Conservation (phyloP, 345 rosid species). For the Pseudoturritis turrita region DNA sequence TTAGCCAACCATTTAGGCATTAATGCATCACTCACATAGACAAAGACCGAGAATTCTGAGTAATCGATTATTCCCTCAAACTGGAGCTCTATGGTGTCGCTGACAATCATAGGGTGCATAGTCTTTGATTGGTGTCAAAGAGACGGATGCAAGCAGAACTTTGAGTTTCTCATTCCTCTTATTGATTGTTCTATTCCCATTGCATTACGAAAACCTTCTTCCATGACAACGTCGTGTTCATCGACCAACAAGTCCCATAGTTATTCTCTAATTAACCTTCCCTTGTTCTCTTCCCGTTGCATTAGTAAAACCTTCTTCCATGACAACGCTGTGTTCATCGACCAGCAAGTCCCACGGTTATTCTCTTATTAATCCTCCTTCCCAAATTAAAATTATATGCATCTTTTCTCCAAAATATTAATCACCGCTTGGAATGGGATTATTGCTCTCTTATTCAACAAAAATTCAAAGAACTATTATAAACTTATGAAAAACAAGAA, state of each 20-base stretch:
- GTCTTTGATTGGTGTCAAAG: slow-evolving; percentile 92
- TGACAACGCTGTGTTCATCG: slow-evolving; percentile 45
- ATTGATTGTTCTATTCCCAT: slow-evolving; percentile 90
- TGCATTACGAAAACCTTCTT: slow-evolving; percentile 97
- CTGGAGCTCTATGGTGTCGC: slow-evolving; percentile 86
- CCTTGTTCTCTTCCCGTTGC: slow-evolving; percentile 97
- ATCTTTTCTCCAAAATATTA: no score
- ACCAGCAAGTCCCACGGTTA: slow-evolving; percentile 81
- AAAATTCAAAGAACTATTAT: no score
- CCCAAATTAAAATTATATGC: slow-evolving; percentile 7
- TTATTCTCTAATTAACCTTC: slow-evolving; percentile 77
- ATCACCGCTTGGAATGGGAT: no score
- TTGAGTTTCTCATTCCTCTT: slow-evolving; percentile 82
- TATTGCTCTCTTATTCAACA: no score
- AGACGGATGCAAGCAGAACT: slow-evolving; percentile 96
- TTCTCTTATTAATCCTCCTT: slow-evolving; percentile 88
- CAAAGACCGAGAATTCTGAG: slow-evolving; percentile 68
- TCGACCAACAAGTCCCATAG: slow-evolving; percentile 78
- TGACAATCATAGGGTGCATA: slow-evolving; percentile 86
- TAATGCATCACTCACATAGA: slow-evolving; percentile 67
- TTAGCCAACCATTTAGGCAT: slow-evolving; percentile 61
- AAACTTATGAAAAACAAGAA: no score
- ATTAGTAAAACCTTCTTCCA: slow-evolving; percentile 99
- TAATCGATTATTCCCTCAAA: slow-evolving; percentile 85
- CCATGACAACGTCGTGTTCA: slow-evolving; percentile 56